Evolutionary conservation across 1,284 basidiomycete genomes (phyloP).

Genomic region (Agaricales sp.): DNA sequence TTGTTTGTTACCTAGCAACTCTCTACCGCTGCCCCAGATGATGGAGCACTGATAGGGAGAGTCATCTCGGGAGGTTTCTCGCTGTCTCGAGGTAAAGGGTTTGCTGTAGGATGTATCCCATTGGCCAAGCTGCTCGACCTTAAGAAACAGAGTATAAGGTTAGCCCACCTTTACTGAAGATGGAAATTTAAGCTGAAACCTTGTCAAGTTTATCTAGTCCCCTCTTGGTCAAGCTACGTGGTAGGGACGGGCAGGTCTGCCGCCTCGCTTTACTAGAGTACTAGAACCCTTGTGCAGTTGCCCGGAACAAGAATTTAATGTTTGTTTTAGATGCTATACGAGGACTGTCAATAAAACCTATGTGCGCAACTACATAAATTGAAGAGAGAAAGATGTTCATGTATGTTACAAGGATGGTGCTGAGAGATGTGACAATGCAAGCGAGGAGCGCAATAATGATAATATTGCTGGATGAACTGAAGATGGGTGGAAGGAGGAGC

Average conservation of each 20-base stretch:
- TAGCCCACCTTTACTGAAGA: conserved; percentile 9
- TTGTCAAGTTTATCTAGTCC: no score
- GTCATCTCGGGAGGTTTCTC: conserved; percentile 76
- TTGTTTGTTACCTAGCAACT: conserved; percentile 27
- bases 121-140: conserved; percentile 43
- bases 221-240: conserved; percentile 22
- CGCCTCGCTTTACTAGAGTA: conserved; percentile 30
- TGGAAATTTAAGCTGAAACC: no score
- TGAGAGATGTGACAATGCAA: background rate
- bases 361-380: no score
- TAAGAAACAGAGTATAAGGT: conserved; percentile 42
- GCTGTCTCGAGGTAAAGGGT: conserved; percentile 62
- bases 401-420: no score
- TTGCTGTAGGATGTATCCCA: conserved; percentile 64
- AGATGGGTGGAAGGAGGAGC: background rate
- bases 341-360: no score
- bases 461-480: background rate
- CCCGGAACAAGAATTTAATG: no score
- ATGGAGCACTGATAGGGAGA: conserved; percentile 58
- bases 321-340: no score
- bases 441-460: background rate
- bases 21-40: conserved; percentile 27
- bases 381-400: no score
- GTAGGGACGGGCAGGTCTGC: conserved; percentile 33
- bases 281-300: no score